Percentiles rank a stretch among this genome's conserved stretches.
Conservation (phyloP, 495 filamentous ascomycete species). For the Rostrohypoxylon terebratum region DNA sequence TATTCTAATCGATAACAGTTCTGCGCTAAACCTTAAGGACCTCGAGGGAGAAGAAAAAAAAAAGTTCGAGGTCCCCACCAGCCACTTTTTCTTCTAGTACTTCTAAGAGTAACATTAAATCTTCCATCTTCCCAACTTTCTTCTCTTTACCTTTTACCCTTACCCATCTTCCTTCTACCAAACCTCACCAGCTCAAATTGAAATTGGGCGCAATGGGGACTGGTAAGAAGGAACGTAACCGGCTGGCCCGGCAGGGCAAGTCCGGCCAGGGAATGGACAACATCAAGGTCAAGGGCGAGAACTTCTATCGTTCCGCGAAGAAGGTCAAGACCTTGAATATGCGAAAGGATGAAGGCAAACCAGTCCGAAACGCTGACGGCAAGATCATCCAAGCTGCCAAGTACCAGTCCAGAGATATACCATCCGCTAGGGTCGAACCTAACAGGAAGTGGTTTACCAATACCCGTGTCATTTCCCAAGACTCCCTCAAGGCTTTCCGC, state of each 20-base stretch:
- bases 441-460: slow-evolving; percentile 82
- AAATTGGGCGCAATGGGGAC: slow-evolving; percentile 78
- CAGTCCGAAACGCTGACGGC: slow-evolving; percentile 79
- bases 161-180: slow-evolving; percentile 28
- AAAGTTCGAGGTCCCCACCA: slow-evolving; percentile 40
- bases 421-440: slow-evolving; percentile 90
- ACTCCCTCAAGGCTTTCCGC: slow-evolving; percentile 79
- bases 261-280: slow-evolving; percentile 85
- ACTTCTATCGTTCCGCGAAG: slow-evolving; percentile 92
- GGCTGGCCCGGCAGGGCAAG: slow-evolving; percentile 84
- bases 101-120: slow-evolving; percentile 5
- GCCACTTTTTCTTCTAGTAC: slow-evolving; percentile 31
- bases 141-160: slow-evolving; percentile 6
- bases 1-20: not conserved
- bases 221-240: slow-evolving; percentile 89
- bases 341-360: slow-evolving; percentile 77
- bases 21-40: too few species aligned
- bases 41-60: slow-evolving; percentile 43
- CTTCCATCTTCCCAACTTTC: slow-evolving; percentile 14
- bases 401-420: slow-evolving; percentile 78
- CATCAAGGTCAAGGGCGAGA: slow-evolving; percentile 94
- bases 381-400: slow-evolving; percentile 82
- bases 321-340: slow-evolving; percentile 87
- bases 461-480: slow-evolving; percentile 70
- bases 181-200: slow-evolving; percentile 32